Percentiles rank a stretch among this genome's conserved stretches.
Evolutionary conservation across 495 filamentous ascomycete species (phyloP).

Genomic region (Aspergillus hancockii): DNA sequence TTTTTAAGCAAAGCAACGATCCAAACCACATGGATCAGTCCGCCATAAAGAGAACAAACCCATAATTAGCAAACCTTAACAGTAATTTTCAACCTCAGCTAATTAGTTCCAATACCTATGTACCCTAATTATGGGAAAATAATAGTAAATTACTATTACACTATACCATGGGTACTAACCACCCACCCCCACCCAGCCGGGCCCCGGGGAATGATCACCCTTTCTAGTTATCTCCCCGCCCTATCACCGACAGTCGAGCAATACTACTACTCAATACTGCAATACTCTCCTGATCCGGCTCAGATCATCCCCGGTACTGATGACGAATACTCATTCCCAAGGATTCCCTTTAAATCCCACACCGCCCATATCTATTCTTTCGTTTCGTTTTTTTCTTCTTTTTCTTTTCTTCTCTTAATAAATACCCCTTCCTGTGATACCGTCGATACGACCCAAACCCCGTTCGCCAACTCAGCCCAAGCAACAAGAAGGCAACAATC

Average conservation of each 20-base stretch:
- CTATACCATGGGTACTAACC: background rate
- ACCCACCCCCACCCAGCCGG: background rate
- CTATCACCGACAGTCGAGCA: background rate
- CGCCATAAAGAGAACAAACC: background rate
- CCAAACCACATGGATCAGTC: background rate
- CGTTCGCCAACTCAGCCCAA: slow-evolving; percentile 4
- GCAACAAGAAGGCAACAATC: slow-evolving; percentile 4
- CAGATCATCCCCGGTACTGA: background rate
- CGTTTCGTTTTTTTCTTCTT: background rate
- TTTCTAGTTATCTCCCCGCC: background rate
- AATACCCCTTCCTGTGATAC: background rate
- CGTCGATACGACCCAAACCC: background rate
- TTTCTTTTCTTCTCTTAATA: background rate
- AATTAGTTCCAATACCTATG: background rate
- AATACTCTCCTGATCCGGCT: background rate
- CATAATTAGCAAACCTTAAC: background rate
- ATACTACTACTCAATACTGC: background rate
- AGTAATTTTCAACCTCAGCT: background rate
- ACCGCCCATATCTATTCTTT: background rate
- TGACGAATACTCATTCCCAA: background rate
- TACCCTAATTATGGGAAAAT: background rate
- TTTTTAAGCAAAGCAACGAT: background rate
- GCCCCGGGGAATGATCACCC: slow-evolving; percentile 7
- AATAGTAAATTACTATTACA: background rate
- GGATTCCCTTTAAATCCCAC: background rate